These are phyloP conservation scores for Hanseniaspora guilliermondii DNA, from an alignment of 805 yeast genomes.

Conservation along the genomic window DNA sequence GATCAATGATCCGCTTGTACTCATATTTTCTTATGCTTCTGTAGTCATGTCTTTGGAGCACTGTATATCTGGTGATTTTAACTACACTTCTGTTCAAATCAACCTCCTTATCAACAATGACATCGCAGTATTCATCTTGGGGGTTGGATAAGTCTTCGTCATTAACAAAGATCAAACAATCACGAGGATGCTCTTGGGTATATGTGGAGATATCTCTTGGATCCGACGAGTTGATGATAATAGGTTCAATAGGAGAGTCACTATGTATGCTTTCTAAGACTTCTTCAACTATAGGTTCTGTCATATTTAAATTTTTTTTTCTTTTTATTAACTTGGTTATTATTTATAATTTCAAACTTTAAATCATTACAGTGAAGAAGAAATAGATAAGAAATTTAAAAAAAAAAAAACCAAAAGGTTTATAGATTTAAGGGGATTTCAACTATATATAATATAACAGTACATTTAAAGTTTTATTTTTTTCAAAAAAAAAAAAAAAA, in stretches of 20 bases:
- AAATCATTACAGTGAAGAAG: no score
- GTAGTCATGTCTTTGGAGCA: background rate
- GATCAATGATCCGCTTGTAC: background rate
- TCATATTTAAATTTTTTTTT: background rate
- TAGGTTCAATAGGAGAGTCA: background rate
- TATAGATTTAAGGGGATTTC: no score
- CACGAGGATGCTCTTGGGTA: background rate
- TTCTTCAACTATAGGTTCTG: conserved; percentile 7
- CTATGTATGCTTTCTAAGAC: background rate
- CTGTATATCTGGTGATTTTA: background rate
- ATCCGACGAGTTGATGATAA: background rate
- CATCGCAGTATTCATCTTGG: background rate
- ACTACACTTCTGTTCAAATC: background rate
- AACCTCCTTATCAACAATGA: background rate
- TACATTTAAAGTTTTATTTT: no score
- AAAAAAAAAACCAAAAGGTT: no score
- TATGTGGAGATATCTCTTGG: background rate
- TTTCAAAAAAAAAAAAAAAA: no score
- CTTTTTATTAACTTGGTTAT: background rate
- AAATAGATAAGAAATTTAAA: no score
- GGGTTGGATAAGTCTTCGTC: background rate
- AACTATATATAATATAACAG: no score
- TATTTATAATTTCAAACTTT: no score
- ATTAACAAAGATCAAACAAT: background rate
- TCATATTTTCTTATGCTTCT: background rate